A percentile compares a stretch with the other conserved stretches of the same genome.
Conservation (phyloP, 306 rosid species). For the Quercus agrifolia region DNA sequence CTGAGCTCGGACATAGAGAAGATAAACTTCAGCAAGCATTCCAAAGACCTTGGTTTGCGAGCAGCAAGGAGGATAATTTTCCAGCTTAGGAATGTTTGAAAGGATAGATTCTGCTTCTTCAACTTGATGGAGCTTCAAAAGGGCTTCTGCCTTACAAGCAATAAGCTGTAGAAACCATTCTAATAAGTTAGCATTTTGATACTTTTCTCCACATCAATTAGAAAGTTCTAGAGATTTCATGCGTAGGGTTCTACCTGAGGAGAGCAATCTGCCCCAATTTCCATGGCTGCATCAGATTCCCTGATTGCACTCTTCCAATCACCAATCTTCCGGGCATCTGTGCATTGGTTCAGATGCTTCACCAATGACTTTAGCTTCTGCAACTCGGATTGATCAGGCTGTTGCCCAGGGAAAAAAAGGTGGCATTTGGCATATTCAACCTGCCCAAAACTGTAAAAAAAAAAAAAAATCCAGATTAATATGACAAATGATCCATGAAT, state of each 20-base stretch:
- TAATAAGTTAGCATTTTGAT: too few relatives aligned
- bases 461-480: too few relatives aligned
- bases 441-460: constrained; percentile 62
- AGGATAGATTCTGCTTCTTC: constrained; percentile 70
- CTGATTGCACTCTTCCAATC: constrained; percentile 80
- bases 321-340: constrained; percentile 63
- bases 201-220: too few relatives aligned
- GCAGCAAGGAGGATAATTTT: constrained; percentile 28
- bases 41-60: constrained; percentile 60
- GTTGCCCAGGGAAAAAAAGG: constrained; percentile 49
- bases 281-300: constrained; percentile 66
- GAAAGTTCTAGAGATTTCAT: background rate
- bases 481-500: too few relatives aligned
- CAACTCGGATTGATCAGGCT: constrained; percentile 54
- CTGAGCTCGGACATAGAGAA: constrained; percentile 63
- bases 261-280: constrained; percentile 74
- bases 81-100: constrained; percentile 40
- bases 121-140: constrained; percentile 79
- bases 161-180: constrained; percentile 65
- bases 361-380: constrained; percentile 68
- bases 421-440: constrained; percentile 80
- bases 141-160: constrained; percentile 95
- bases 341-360: constrained; percentile 71
- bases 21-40: constrained; percentile 79
- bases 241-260: constrained; percentile 52